Evolutionary conservation across 768 basidiomycete species (phyloP), one percentile per base, ranked within the genome.

Genomic region (Lactarius deliciosus): DNA sequence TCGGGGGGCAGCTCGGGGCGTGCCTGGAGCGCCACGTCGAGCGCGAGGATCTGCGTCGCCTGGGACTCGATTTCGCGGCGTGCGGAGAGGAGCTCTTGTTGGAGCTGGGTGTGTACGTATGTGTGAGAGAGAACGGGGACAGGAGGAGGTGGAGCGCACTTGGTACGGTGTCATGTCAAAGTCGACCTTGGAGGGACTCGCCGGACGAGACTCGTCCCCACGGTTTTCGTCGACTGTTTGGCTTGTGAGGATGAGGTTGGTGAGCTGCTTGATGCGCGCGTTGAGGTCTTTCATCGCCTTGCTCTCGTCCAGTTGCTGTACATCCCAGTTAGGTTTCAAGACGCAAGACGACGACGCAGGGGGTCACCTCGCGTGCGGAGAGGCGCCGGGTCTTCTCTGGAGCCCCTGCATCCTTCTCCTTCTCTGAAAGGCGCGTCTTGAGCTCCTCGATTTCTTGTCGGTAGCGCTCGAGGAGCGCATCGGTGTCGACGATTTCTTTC

Each of bases 371-470:
- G 55, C 77, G 76, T n/a, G 81, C 82, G 22, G 81, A 81, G 63
- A 82, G 64, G 34, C 81, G 73, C 54, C 81, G 76, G n/a, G 72
- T 74, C 70, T 77, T 76, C 53, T 72, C 75, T 20, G 80, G 81
- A 16, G 85, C 87, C 60, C 88, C 88, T 10, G 85, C 70, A 3
- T 66, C 68, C 25, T 65, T 83, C 74, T 91, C 89, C 45, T 86
- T 80, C 68, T 91, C 90, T 16, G 81, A 77, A 50, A 96, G 81
- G 50, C 92, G 84, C 2, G 75, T 79, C 79, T 89, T 91, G 61
- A 99, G 85, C 50, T 91, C 90, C 58, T 96, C 95, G 63, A 99
- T 96, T 78, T 98, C 94, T 72, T 91, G 92, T 71, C 92, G 86
- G 75, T 98, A 98, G 60, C 94, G 85, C 79, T 96, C 93, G 68